phyloP scores from a whole-genome alignment of 2,329 filamentous ascomycete genomes.

The Aurifilum marmelostoma region DNA sequence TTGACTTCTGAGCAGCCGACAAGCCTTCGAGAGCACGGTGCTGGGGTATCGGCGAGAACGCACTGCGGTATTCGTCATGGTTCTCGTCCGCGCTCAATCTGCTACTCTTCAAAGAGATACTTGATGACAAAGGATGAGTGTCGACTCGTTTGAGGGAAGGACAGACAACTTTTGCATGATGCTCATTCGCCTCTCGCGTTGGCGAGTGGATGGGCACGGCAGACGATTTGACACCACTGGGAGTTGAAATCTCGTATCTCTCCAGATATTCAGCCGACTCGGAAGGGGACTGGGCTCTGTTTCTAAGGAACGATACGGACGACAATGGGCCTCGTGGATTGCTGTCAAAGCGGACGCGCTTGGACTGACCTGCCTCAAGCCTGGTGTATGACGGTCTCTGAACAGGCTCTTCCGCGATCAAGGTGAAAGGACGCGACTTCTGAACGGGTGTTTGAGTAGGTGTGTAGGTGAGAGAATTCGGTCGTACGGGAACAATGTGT shows the following conservation, averaged over 20 bases:
- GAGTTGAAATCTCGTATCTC: slow-evolving; percentile 33
- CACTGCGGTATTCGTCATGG: neutral
- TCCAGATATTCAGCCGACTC: slow-evolving; percentile 43
- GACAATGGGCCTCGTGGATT: neutral
- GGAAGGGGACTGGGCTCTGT: slow-evolving; percentile 19
- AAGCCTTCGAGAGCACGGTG: neutral
- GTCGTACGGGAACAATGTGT: slow-evolving; percentile 7
- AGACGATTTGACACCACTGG: neutral
- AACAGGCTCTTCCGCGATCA: slow-evolving; percentile 26
- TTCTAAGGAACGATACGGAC: neutral
- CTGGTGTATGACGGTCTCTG: slow-evolving; percentile 20
- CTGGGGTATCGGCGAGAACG: neutral
- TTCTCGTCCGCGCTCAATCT: neutral
- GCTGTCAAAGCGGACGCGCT: slow-evolving; percentile 23
- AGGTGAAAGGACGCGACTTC: slow-evolving; percentile 19
- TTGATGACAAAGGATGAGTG: neutral
- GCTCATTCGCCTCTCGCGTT: neutral
- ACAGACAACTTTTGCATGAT: neutral
- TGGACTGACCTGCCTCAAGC: slow-evolving; percentile 8
- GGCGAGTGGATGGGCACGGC: neutral
- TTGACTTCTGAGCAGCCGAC: neutral
- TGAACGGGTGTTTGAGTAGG: slow-evolving; percentile 8
- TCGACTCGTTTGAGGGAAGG: neutral
- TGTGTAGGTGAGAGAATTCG: neutral
- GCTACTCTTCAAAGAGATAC: neutral